Evolutionary conservation across 1,284 basidiomycete genomes (phyloP).

Genomic region (Vanrija pseudolonga): DNA sequence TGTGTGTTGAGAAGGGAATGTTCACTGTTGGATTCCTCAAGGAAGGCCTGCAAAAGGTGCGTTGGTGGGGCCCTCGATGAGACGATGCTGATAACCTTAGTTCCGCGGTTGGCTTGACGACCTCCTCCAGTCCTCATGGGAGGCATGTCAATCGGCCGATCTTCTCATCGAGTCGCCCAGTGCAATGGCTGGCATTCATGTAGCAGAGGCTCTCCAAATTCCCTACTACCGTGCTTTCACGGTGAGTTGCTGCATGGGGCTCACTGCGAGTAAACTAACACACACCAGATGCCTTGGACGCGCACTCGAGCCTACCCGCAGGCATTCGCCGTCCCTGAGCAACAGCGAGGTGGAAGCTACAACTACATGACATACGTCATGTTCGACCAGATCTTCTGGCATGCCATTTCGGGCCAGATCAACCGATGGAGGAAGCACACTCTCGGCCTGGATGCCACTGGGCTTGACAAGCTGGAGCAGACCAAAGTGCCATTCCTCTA

Average conservation of each 20-base stretch:
- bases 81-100: slow-evolving; percentile 47
- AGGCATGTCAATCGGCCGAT: slow-evolving; percentile 91
- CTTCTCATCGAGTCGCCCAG: slow-evolving; percentile 91
- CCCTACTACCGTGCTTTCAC: slow-evolving; percentile 93
- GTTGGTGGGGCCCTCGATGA: slow-evolving; percentile 5
- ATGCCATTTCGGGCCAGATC: slow-evolving; percentile 85
- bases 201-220: slow-evolving; percentile 87
- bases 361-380: slow-evolving; percentile 79
- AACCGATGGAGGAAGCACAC: slow-evolving; percentile 85
- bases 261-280: not conserved
- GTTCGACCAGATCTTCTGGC: slow-evolving; percentile 99
- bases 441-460: slow-evolving; percentile 74
- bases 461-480: slow-evolving; percentile 85
- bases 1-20: slow-evolving; percentile 93
- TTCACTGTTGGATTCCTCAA: slow-evolving; percentile 92
- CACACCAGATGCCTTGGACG: slow-evolving; percentile 56
- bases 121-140: slow-evolving; percentile 86
- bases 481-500: slow-evolving; percentile 82
- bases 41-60: slow-evolving; percentile 79
- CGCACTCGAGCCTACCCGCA: slow-evolving; percentile 84
- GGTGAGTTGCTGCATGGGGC: slow-evolving; percentile 55
- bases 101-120: slow-evolving; percentile 98
- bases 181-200: slow-evolving; percentile 98
- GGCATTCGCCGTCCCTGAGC: slow-evolving; percentile 93
- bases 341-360: slow-evolving; percentile 89